Conservation (phyloP, 768 basidiomycete genomes). For the Hypsizygus marmoreus region DNA sequence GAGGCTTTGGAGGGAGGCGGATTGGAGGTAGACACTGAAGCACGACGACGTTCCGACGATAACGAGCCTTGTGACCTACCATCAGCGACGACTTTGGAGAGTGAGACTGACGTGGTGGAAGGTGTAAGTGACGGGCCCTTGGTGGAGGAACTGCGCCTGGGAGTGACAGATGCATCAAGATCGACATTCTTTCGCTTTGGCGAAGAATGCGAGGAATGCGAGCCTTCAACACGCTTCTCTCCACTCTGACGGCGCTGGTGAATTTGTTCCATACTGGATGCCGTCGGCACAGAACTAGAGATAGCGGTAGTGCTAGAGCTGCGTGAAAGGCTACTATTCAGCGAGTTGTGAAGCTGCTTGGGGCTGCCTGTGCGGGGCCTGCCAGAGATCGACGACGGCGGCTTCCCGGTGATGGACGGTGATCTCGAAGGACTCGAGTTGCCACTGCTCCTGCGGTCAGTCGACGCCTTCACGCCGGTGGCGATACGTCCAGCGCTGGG, state of each 20-base stretch:
- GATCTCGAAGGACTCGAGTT: conserved; percentile 42
- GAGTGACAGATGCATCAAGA: conserved; percentile 47
- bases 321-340: conserved; percentile 40
- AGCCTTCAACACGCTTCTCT: conserved; percentile 47
- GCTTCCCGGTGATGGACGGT: conserved; percentile 31
- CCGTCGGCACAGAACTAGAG: conserved; percentile 48
- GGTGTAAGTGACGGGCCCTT: conserved; percentile 48
- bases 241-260: conserved; percentile 50
- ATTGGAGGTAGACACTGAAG: conserved; percentile 26
- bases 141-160: conserved; percentile 39
- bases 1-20: conserved; percentile 17
- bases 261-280: conserved; percentile 47
- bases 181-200: conserved; percentile 63
- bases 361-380: conserved; percentile 61
- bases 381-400: conserved; percentile 31
- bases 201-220: conserved; percentile 60
- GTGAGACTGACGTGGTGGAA: conserved; percentile 40
- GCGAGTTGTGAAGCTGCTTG: conserved; percentile 40
- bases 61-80: conserved; percentile 28
- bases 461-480: conserved; percentile 29
- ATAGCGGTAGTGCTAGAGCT: conserved; percentile 40
- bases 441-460: conserved; percentile 51
- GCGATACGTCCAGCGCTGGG: conserved; percentile 30
- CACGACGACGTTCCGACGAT: conserved; percentile 26
- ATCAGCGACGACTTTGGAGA: conserved; percentile 40